phyloP scores from a whole-genome alignment of 768 basidiomycete genomes.

The Hypsizygus marmoreus region DNA sequence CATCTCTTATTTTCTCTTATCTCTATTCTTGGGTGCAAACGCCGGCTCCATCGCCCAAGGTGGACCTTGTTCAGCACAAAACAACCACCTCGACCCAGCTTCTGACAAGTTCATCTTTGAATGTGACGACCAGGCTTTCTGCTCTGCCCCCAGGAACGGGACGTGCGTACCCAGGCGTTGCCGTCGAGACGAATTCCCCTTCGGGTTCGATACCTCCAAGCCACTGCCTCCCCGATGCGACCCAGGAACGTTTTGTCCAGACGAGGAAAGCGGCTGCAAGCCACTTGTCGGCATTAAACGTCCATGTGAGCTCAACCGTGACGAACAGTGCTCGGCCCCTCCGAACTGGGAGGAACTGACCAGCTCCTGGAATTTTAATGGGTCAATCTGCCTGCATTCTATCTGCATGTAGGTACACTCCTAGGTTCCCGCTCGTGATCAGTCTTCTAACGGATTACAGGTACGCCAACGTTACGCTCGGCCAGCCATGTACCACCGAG shows the following conservation, averaged over 20 bases:
- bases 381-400: slow-evolving; percentile 59
- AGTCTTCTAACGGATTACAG: slow-evolving; percentile 28
- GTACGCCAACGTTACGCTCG: slow-evolving; percentile 56
- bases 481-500: slow-evolving; percentile 52
- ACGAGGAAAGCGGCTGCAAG: slow-evolving; percentile 62
- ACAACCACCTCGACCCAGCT: slow-evolving; percentile 53
- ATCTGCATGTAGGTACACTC: slow-evolving; percentile 57
- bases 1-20: background rate
- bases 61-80: slow-evolving; percentile 40
- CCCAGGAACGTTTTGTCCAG: slow-evolving; percentile 61
- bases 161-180: slow-evolving; percentile 58
- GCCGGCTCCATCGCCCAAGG: slow-evolving; percentile 9
- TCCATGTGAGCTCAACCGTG: slow-evolving; percentile 61
- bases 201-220: slow-evolving; percentile 40
- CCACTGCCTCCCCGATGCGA: slow-evolving; percentile 56
- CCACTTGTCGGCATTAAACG: slow-evolving; percentile 42
- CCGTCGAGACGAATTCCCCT: slow-evolving; percentile 62
- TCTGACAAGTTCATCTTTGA: slow-evolving; percentile 63
- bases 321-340: slow-evolving; percentile 53
- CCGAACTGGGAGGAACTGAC: slow-evolving; percentile 41
- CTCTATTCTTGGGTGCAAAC: background rate
- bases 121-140: slow-evolving; percentile 62
- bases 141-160: slow-evolving; percentile 40
- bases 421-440: background rate
- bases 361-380: slow-evolving; percentile 47